Conservation (phyloP, 176 grass and related monocot genomes). For the Bonia amplexicaulis region DNA sequence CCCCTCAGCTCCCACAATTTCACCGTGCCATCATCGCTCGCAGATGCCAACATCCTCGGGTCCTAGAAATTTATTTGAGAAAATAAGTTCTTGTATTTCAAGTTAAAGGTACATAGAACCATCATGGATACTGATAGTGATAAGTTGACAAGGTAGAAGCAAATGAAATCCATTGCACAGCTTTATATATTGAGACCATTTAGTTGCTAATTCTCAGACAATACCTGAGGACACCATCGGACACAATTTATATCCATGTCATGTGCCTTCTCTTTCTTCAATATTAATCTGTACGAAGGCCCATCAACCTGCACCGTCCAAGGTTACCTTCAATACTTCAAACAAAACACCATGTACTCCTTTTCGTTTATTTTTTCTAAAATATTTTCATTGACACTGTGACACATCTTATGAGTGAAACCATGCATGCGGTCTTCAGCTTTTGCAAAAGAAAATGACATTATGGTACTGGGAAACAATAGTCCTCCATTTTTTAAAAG, state of each 20-base stretch:
- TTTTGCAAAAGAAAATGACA: not conserved
- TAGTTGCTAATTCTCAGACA: not conserved
- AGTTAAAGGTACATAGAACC: not conserved
- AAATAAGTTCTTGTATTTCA: not conserved
- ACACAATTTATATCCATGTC: constrained; percentile 96
- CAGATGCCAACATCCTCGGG: constrained; percentile 61
- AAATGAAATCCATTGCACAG: not conserved
- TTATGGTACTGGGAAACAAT: not conserved
- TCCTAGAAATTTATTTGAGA: constrained; percentile 48
- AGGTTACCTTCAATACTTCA: not conserved
- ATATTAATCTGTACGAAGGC: constrained; percentile 58
- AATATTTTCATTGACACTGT: not conserved
- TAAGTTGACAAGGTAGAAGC: not conserved
- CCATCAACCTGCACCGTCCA: constrained; percentile 57
- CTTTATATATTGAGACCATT: not conserved
- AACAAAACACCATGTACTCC: not conserved
- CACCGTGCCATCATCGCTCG: constrained; percentile 78
- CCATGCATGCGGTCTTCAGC: not conserved
- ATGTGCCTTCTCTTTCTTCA: constrained; percentile 95
- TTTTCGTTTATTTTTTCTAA: not conserved
- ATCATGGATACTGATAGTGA: not conserved
- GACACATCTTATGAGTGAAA: not conserved
- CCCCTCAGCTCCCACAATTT: constrained; percentile 84
- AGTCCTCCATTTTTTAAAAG: not conserved
- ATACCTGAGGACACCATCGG: constrained; percentile 88